Conservation (phyloP, 2,329 filamentous ascomycete genomes). For the Fusarium transvaalense region DNA sequence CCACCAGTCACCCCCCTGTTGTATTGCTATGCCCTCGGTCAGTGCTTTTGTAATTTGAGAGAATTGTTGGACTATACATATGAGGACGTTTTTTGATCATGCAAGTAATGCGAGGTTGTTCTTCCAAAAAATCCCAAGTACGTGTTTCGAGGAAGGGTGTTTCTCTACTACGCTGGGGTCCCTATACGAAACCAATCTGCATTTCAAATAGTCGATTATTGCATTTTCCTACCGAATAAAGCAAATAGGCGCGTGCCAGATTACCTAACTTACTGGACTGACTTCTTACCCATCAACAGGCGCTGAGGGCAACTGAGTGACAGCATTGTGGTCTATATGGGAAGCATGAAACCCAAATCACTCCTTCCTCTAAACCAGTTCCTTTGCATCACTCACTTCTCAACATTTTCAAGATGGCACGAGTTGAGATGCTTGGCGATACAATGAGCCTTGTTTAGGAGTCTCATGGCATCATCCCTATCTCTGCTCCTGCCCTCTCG, state of each 20-base stretch:
- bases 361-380: background rate
- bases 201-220: background rate
- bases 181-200: background rate
- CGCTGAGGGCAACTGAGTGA: background rate
- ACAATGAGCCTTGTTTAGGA: background rate
- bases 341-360: background rate
- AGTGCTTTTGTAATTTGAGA: background rate
- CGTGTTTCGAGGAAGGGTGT: background rate
- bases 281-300: background rate
- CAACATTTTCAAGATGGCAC: slow-evolving; percentile 2
- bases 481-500: slow-evolving; percentile 7
- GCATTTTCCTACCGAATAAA: fast-evolving
- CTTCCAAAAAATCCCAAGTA: background rate
- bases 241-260: no score
- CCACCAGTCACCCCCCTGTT: background rate
- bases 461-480: background rate
- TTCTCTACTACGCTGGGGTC: background rate
- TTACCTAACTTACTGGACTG: background rate
- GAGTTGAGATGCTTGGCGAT: background rate
- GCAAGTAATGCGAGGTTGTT: background rate
- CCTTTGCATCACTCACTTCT: background rate
- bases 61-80: background rate
- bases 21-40: background rate
- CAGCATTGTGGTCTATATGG: background rate
- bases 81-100: background rate